phyloP scores from a whole-genome alignment of 352 stramenopile species.

The Phytopythium litorale region DNA sequence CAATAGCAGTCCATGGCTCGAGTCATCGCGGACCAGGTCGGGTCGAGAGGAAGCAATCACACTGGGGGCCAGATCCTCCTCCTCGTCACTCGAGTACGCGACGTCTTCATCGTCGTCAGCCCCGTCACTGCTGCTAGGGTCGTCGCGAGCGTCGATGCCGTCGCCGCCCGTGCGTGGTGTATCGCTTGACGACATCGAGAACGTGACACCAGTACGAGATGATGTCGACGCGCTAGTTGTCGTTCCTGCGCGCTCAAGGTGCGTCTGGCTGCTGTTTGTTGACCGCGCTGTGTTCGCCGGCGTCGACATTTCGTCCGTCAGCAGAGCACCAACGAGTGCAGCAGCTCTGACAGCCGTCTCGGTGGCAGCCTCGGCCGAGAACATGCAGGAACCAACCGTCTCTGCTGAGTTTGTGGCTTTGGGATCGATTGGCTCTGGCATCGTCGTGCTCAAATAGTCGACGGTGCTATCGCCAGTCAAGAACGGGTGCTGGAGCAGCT shows the following conservation, averaged over 20 bases:
- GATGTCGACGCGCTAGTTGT: not conserved
- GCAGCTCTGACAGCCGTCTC: not conserved
- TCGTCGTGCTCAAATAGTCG: not conserved
- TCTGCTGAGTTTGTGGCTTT: not conserved
- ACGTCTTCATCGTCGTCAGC: not conserved
- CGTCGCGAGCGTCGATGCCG: not conserved
- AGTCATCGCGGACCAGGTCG: not conserved
- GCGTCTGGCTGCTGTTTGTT: not conserved
- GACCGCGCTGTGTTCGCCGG: not conserved
- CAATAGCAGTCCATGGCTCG: constrained; percentile 6
- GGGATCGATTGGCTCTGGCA: not conserved
- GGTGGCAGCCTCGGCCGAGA: not conserved
- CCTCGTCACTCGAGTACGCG: constrained; percentile 18
- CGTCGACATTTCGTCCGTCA: constrained; percentile 4
- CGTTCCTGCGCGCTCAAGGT: not conserved
- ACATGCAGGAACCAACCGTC: not conserved
- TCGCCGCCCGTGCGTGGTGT: not conserved
- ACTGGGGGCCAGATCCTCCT: constrained; percentile 1
- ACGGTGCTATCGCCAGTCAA: constrained; percentile 3
- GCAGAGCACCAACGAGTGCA: constrained; percentile 1
- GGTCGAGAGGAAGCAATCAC: not conserved
- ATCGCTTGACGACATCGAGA: not conserved
- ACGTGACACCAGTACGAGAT: not conserved
- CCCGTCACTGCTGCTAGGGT: not conserved
- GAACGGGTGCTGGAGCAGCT: constrained; percentile 79